Evolutionary conservation across 495 filamentous ascomycete species (phyloP), one percentile per base, ranked within the genome.

Genomic region (Chaetomium cochliodes): DNA sequence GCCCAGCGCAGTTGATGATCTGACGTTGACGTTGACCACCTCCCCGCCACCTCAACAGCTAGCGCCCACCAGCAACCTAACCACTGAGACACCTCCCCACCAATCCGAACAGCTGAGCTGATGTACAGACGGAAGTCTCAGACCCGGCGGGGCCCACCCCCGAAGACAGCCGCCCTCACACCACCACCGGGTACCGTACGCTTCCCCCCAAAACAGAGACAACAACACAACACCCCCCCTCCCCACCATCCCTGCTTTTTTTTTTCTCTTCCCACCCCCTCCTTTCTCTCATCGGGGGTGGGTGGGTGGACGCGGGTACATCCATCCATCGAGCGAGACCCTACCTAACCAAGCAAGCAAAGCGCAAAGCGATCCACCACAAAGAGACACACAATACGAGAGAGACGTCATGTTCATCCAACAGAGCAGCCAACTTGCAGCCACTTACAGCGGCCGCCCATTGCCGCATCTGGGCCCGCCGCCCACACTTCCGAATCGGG

Each of bases 401-500:
- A 6, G n/a, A 20, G 44, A 6, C n/a, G n/a, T 22, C n/a, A 37
- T 30, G n/a, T n/a, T n/a, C n/a, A n/a, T 20, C 12, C 25, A 16
- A 23, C 16, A 37, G 5, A 7, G 30, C 3, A 7, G 7, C 30
- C 30, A 7, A 51, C n/a, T n/a, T n/a, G n/a, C n/a, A n/a, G n/a
- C 51, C 41, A 49, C 18, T 16, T 22, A 22, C 3, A 25, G 42
- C 28, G 6, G 28, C 28, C 57, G 12, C 26, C 23, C 44, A 53
- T 52, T 44, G 4, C 64, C 51, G 52, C 23, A 58, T 66, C 58
- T 22, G 65, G 57, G 61, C 58, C 22, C 23, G 33, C 54, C 30
- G 7, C 33, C 33, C 33, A 11, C 5, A 51, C 59, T 67, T 70
- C 68, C 68, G 28, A 70, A 70, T 70, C 65, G 68, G 60, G 68